Base-by-base conservation (phyloP, 2,329 filamentous ascomycete species). In the Celoporthe dispersa region DNA sequence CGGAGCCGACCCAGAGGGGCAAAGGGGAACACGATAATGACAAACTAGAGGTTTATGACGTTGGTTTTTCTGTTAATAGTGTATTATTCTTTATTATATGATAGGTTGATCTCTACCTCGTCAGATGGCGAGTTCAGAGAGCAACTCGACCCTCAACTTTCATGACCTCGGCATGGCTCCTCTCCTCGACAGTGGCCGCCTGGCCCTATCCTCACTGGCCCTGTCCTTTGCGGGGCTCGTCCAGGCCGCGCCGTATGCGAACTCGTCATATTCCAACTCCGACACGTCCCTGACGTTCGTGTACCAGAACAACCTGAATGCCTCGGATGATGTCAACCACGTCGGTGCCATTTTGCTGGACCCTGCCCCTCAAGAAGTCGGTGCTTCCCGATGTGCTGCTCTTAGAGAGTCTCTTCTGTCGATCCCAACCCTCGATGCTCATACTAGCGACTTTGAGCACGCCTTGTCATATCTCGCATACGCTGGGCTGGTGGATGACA, bases 271-370 rank as follows among this genome's bases (percentile, higher is more conserved):
- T 53, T 70, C 70, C n/a, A 84, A 83, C 70, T 72, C 78, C 14
- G 73, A 80, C 33, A 83, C 81, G 1, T 86, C 84, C 1, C 74
- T 87, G 67, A 85, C 84, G 0, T 77, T 87, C 8, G 75, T 87
- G 11, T 87, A 84, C 70, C 85, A 87, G 74, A 87, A 87, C 76
- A 87, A 87, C 55, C 78, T 87, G 33, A 88, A 88, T 74, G 79
- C 78, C 9, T 83, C 84, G 0, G 85, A 88, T 71, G 84, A 87
- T 76, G 78, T 75, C 35, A 86, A 87, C 71, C 85, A 87, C 73
- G 78, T 85, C 25, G 82, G 84, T 14, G 85, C 85, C 3, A 81
- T 87, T 59, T 76, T 87, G 9, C 77, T 87, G 57, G 85, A 85
- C 68, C 77, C 81, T 3, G 76, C 82, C 64, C 73, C 77, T 8